Conservation (phyloP, 2,329 filamentous ascomycete species). For the Pseudocercospora macadamiae region DNA sequence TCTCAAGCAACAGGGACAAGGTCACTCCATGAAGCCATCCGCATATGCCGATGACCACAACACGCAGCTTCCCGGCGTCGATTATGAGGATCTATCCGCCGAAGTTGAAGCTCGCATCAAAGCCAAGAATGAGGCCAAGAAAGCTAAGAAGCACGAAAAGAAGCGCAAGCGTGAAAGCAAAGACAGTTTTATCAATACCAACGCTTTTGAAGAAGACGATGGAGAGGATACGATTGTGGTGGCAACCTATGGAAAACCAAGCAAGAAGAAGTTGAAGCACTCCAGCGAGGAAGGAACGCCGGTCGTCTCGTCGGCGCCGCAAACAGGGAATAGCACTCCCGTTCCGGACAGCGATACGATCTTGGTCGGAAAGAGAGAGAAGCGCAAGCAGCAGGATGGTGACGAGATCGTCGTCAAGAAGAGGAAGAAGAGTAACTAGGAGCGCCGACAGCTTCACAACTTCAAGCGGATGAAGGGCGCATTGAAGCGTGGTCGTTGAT, state of each 20-base stretch:
- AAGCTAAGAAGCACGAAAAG: slow-evolving; percentile 31
- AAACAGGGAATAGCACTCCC: background rate
- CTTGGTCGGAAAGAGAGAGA: slow-evolving; percentile 49
- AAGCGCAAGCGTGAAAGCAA: slow-evolving; percentile 41
- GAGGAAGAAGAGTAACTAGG: slow-evolving; percentile 2
- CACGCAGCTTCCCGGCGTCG: slow-evolving; percentile 16
- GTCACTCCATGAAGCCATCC: too few species aligned
- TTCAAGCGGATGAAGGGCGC: background rate
- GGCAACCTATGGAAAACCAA: background rate
- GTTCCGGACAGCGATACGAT: slow-evolving; percentile 1
- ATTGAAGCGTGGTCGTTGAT: background rate
- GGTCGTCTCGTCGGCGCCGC: background rate
- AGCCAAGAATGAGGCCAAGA: slow-evolving; percentile 31
- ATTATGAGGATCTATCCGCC: slow-evolving; percentile 37
- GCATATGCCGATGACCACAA: background rate
- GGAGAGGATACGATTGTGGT: slow-evolving; percentile 49
- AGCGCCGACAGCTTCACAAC: background rate
- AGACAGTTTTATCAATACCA: slow-evolving; percentile 27
- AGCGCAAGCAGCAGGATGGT: slow-evolving; percentile 54
- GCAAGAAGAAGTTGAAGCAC: slow-evolving; percentile 3
- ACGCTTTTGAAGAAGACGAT: slow-evolving; percentile 16
- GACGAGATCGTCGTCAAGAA: background rate
- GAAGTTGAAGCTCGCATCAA: slow-evolving; percentile 37
- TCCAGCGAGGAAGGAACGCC: background rate
- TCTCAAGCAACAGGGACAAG: too few species aligned